Base-by-base conservation (phyloP, 1,284 basidiomycete species). In the Ceratobasidium sp. region DNA sequence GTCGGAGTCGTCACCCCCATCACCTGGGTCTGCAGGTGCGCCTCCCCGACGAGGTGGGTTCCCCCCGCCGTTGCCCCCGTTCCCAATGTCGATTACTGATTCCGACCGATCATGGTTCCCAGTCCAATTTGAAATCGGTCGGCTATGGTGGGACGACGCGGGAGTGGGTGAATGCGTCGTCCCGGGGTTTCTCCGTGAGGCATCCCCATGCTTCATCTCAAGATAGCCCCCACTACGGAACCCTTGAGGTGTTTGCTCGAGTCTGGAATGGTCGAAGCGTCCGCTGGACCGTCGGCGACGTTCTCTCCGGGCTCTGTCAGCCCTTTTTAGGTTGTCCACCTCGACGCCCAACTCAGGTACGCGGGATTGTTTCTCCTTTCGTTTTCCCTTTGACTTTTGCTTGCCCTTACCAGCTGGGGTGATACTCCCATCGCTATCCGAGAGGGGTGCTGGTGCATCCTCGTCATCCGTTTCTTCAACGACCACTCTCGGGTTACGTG, bases 211-310 rank as follows among this genome's bases (percentile, higher is more conserved):
- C 59, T 7, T 45, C 19, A 45, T 8, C 33, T 62, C 36, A 2
- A 62, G 33, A 45, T 62, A 64, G 24, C 62, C 62, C 24, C 62
- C 62, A 11, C 11, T 64, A 4, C 27, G 19, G 29, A 64, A 48
- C 3, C 62, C 44, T 27, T 14, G 62, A 3, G 62, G 47, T 27
- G 45, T 65, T 24, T 33, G 47, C 9, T 51, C 63, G 6, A 17
- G 15, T 6, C 48, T 19, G 0, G 44, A 50, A 5, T 11, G 9
- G 22, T 64, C 41, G 41, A 45, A 63, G 45, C 41, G 19, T 1
- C 60, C 60, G 36, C 60, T 63, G 11, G 36, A 48, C 5, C 33
- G 29, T 41, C 36, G 36, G 27, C 22, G 44, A 8, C 24, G 2
- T 1, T 22, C 62, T n/a, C 27, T 3, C 27, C 22, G 14, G n/a